Percentiles rank a stretch among this genome's conserved stretches.
Conservation (phyloP, 2,329 filamentous ascomycete species). For the Cordyceps javanica region DNA sequence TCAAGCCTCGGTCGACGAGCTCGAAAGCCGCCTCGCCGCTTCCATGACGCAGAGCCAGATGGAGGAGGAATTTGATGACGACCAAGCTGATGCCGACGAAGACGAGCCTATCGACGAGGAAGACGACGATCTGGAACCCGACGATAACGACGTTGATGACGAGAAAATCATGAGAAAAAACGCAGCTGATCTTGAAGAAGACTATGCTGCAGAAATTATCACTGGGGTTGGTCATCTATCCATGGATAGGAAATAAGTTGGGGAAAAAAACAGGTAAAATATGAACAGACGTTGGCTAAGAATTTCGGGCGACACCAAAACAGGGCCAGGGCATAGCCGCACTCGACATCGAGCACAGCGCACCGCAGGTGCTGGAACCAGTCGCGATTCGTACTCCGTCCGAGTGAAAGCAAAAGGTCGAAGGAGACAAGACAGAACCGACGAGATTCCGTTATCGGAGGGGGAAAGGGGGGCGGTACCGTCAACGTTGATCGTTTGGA, state of each 20-base stretch:
- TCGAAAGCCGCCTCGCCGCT: slow-evolving; percentile 28
- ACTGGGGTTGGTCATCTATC: slow-evolving; percentile 52
- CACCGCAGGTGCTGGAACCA: slow-evolving; percentile 19
- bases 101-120: slow-evolving; percentile 20
- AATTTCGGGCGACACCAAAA: background rate
- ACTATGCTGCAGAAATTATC: slow-evolving; percentile 51
- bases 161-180: slow-evolving; percentile 21
- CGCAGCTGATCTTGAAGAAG: slow-evolving; percentile 29
- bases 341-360: slow-evolving; percentile 7
- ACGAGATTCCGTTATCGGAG: too few relatives aligned
- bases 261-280: slow-evolving; percentile 17
- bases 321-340: slow-evolving; percentile 3
- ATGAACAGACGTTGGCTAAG: slow-evolving; percentile 1
- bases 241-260: slow-evolving; percentile 35
- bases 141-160: slow-evolving; percentile 35
- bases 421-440: too few relatives aligned
- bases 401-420: slow-evolving; percentile 1
- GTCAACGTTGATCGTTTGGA: too few relatives aligned
- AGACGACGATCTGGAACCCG: slow-evolving; percentile 32
- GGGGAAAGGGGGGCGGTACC: too few relatives aligned
- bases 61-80: slow-evolving; percentile 27
- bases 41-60: slow-evolving; percentile 28
- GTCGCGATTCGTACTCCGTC: slow-evolving; percentile 23
- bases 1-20: slow-evolving; percentile 41
- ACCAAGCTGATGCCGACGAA: slow-evolving; percentile 34